These are phyloP conservation scores for Aspergillus pseudotamarii DNA, from an alignment of 2,329 filamentous ascomycete genomes.

Conservation along the genomic window DNA sequence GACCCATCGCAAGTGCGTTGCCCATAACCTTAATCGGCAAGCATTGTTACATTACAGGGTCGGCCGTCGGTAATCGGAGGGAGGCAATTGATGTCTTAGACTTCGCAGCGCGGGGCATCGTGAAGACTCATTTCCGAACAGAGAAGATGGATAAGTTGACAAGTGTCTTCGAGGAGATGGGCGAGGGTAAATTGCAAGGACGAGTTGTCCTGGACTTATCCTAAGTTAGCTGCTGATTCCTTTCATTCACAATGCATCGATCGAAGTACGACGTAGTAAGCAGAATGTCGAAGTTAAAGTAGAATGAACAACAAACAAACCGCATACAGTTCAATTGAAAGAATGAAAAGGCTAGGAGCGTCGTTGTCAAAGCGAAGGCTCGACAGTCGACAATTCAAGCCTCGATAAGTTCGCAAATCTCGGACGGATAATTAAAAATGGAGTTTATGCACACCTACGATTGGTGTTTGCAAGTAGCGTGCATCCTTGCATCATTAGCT, in stretches of 20 bases:
- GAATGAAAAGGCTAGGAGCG: background rate
- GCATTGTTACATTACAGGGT: constrained; percentile 53
- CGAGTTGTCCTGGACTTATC: constrained; percentile 52
- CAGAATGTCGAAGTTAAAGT: background rate
- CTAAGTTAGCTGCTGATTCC: constrained; percentile 7
- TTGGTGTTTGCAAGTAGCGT: too few relatives aligned
- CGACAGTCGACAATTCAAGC: background rate
- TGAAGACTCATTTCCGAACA: constrained; percentile 49
- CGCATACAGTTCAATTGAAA: background rate
- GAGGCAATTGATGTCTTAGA: constrained; percentile 55
- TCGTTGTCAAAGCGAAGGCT: background rate
- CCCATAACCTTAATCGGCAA: constrained; percentile 46
- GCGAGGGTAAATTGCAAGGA: constrained; percentile 47
- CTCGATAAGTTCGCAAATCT: background rate
- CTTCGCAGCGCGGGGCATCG: constrained; percentile 51
- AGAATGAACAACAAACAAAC: background rate
- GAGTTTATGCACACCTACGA: background rate
- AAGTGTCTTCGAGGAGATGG: constrained; percentile 50
- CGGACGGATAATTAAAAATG: background rate
- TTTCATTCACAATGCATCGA: background rate
- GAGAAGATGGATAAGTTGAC: constrained; percentile 53
- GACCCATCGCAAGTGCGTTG: constrained; percentile 49
- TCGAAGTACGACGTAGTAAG: background rate
- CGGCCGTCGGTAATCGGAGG: constrained; percentile 53
- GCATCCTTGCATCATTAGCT: too few relatives aligned